Base-by-base conservation (phyloP, 148 eudicot genomes). In the Chenopodium album region DNA sequence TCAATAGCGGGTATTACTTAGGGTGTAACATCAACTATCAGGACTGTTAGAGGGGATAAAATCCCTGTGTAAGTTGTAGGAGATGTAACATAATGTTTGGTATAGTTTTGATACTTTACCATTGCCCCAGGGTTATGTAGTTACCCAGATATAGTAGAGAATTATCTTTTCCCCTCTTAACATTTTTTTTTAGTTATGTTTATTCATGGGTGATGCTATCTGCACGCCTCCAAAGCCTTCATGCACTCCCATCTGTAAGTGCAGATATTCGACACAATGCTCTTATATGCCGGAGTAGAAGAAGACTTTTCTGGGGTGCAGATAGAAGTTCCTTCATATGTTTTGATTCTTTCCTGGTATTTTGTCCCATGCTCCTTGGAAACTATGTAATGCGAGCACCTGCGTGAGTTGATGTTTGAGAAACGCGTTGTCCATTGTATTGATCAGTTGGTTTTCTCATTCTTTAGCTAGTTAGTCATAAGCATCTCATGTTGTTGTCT, bases 61-160 rank as follows among this genome's bases (percentile, higher is more conserved):
- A 34, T 71, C 44, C 52, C 32, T 82, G 71, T 85, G 87, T 85
- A 85, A 81, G 82, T 85, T 82, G 87, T 85, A 85, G 87, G 87
- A 74, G 82, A 73, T 85, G 87, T 85, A 81, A 78, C 79, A 78
- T 85, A 76, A 73, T 78, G 71, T 78, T 81, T 77, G 78, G 79
- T 78, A 47, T 78, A 73, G 82, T 66, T 73, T 71, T 77, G 48
- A 75, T n/a, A 41, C 28, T 48, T 47, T 50, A 23, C 72, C 78
- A 28, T 62, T 75, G 29, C 20, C 20, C 16, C 4, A 69, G 64
- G 65, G 74, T 81, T 75, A 32, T 65, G 83, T 26, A 50, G 74
- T 65, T 81, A 62, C 60, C 32, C 71, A 66, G 72, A 66, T 81
- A 32, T 75, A 80, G 78, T 62, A 59, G 71, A 75, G 66, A 19